Conservation (phyloP, 495 filamentous ascomycete species). For the Amniculicola lignicola region DNA sequence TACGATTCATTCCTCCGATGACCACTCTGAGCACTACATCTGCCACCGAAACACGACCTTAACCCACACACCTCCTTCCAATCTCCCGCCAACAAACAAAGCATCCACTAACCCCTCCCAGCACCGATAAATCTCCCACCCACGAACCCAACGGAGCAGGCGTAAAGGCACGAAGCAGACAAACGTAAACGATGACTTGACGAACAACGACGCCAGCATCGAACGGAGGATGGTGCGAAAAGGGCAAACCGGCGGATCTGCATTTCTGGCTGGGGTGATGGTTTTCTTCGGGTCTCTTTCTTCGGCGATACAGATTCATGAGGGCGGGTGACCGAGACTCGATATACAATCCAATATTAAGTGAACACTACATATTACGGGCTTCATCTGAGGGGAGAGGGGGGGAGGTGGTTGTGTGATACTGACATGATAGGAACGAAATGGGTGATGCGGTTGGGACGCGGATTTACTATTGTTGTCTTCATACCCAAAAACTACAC, state of each 20-base stretch:
- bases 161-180: not conserved
- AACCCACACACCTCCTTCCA: not conserved
- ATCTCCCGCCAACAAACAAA: not conserved
- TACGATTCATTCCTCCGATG: too few species aligned
- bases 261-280: conserved; percentile 25
- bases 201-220: conserved; percentile 1
- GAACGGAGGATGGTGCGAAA: not conserved
- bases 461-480: too few species aligned
- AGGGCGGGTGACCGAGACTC: too few species aligned
- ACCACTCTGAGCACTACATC: not conserved
- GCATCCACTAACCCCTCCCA: conserved; percentile 1
- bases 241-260: conserved; percentile 8
- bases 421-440: not conserved
- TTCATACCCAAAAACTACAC: too few species aligned
- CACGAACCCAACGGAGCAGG: not conserved
- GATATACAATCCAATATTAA: too few species aligned
- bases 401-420: not conserved
- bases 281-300: not conserved
- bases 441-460: too few species aligned
- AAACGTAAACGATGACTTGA: conserved; percentile 2
- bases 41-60: not conserved
- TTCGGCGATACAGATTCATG: too few species aligned
- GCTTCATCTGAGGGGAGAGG: too few species aligned
- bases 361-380: too few species aligned
- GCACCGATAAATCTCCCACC: conserved; percentile 30